phyloP scores from a whole-genome alignment of 2,329 filamentous ascomycete species.

The Fusarium pseudograminearum region DNA sequence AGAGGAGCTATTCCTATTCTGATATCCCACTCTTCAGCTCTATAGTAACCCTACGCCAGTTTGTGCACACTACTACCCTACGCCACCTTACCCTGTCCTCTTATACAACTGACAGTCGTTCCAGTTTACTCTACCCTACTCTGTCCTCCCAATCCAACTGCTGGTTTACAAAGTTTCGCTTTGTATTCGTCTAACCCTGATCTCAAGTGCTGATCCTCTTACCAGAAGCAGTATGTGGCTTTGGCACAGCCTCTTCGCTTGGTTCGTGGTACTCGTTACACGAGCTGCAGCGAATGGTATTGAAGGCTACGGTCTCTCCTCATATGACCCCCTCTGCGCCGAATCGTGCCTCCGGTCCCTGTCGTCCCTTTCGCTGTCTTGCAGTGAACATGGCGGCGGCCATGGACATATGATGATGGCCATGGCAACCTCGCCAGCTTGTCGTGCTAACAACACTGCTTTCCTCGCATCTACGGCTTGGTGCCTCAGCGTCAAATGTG shows the following conservation, averaged over 20 bases:
- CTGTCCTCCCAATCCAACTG: background rate
- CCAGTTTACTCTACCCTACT: background rate
- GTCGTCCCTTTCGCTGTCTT: background rate
- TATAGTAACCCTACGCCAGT: background rate
- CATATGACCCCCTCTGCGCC: background rate
- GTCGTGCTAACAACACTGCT: background rate
- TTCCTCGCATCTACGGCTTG: background rate
- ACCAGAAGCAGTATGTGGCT: background rate
- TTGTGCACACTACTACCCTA: background rate
- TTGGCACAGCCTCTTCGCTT: accelerated
- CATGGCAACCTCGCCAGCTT: background rate
- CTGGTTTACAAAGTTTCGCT: no score
- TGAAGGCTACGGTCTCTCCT: background rate
- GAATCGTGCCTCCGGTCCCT: background rate
- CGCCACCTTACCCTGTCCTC: no score
- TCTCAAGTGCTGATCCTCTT: background rate
- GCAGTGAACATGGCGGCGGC: background rate
- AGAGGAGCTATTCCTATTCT: background rate
- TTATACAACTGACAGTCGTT: no score
- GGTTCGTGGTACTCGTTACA: background rate
- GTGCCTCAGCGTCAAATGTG: background rate
- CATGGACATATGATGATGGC: background rate
- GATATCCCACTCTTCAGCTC: background rate
- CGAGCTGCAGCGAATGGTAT: background rate
- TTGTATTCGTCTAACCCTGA: background rate